phyloP scores from a whole-genome alignment of 2,329 filamentous ascomycete genomes.

The Trichoderma sp. region DNA sequence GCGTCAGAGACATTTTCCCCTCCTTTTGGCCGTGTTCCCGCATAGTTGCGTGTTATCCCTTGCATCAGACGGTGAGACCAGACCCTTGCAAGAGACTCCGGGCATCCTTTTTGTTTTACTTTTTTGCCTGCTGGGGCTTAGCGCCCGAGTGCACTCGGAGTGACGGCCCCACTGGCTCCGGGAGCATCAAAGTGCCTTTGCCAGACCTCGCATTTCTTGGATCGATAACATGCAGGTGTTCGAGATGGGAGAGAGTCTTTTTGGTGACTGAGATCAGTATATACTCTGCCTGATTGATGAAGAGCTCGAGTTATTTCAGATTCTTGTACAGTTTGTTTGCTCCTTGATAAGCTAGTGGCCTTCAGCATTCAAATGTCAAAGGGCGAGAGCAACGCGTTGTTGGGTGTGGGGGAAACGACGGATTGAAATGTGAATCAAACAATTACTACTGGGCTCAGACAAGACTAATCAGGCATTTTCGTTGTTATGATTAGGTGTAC shows the following conservation, averaged over 20 bases:
- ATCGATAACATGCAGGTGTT: neutral
- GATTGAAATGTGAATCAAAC: neutral
- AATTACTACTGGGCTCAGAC: neutral
- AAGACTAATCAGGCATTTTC: neutral
- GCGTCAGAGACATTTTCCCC: slow-evolving; percentile 21
- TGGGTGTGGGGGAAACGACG: neutral
- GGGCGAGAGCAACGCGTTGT: neutral
- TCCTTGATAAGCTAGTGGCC: too few species aligned
- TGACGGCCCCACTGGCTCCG: slow-evolving; percentile 34
- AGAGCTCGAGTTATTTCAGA: too few species aligned
- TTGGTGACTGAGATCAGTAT: too few species aligned
- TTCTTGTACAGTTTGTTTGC: too few species aligned
- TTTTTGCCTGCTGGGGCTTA: slow-evolving; percentile 46
- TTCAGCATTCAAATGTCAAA: neutral
- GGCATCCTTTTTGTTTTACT: slow-evolving; percentile 49
- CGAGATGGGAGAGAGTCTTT: neutral
- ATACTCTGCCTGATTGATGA: too few species aligned
- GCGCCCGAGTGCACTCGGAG: slow-evolving; percentile 34
- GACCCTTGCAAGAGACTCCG: neutral
- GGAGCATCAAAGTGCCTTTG: slow-evolving; percentile 28
- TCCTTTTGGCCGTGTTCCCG: slow-evolving; percentile 7
- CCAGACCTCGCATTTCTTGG: slow-evolving; percentile 33
- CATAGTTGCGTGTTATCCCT: slow-evolving; percentile 11
- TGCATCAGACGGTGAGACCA: slow-evolving; percentile 10
- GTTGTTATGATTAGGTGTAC: neutral